Conservation (phyloP, 768 basidiomycete genomes). For the Mycena chlorophos region DNA sequence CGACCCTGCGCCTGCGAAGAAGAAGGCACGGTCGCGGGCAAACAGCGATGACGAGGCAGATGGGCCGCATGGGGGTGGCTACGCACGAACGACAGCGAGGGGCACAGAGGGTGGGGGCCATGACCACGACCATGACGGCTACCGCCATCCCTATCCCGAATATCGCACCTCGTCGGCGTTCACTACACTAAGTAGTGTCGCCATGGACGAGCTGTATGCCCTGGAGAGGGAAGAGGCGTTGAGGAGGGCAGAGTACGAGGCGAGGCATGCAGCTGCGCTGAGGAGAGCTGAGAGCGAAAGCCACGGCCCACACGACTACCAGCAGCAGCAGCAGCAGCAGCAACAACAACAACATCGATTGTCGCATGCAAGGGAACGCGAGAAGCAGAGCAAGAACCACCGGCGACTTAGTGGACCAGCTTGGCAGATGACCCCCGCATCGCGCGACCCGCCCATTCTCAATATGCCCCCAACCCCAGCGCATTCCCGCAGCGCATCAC, state of each 20-base stretch:
- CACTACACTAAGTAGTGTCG: constrained; percentile 69
- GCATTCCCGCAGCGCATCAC: constrained; percentile 44
- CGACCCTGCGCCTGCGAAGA: constrained; percentile 52
- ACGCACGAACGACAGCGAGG: constrained; percentile 39
- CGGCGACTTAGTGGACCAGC: constrained; percentile 58
- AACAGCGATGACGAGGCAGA: constrained; percentile 82
- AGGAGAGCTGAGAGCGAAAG: constrained; percentile 77
- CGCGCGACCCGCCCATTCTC: constrained; percentile 33
- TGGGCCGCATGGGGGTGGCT: too few relatives aligned
- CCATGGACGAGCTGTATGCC: constrained; percentile 87
- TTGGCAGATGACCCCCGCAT: constrained; percentile 50
- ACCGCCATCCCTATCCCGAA: constrained; percentile 27
- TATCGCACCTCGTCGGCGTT: constrained; percentile 46
- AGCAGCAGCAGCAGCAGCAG: constrained; percentile 20
- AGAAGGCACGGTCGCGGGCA: constrained; percentile 76
- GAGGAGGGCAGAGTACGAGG: constrained; percentile 85
- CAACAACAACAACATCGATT: constrained; percentile 15
- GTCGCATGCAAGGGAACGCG: constrained; percentile 18
- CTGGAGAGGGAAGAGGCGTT: constrained; percentile 85
- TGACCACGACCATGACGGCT: constrained; percentile 28
- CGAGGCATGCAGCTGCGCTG: constrained; percentile 65
- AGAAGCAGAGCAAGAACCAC: constrained; percentile 32
- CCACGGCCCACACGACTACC: constrained; percentile 49
- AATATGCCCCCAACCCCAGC: neutral
- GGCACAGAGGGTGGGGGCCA: constrained; percentile 27